Conservation (phyloP, 2,329 filamentous ascomycete species). For the Stemphylium vesicarium region DNA sequence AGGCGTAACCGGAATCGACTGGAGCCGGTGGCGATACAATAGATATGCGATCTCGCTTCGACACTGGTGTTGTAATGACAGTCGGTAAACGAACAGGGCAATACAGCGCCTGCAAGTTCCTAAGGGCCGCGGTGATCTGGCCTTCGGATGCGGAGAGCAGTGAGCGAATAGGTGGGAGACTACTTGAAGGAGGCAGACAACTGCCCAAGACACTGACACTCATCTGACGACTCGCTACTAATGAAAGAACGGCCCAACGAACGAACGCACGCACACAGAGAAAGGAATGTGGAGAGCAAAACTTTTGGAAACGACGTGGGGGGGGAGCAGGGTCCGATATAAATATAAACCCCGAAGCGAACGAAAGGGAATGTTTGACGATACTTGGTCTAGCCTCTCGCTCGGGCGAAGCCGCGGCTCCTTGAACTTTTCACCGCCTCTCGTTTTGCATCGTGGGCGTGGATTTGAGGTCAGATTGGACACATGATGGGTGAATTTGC, state of each 20-base stretch:
- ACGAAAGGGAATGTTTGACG: slow-evolving; percentile 22
- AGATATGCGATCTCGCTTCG: slow-evolving; percentile 19
- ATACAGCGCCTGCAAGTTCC: slow-evolving; percentile 39
- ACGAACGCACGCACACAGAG: slow-evolving; percentile 1
- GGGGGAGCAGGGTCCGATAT: slow-evolving; percentile 22
- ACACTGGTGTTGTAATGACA: slow-evolving; percentile 18
- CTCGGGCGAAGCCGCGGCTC: slow-evolving; percentile 32
- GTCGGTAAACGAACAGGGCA: slow-evolving; percentile 43
- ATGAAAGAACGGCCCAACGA: background rate
- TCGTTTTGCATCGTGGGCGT: slow-evolving; percentile 32
- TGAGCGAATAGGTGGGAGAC: slow-evolving; percentile 35
- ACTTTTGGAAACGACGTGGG: slow-evolving; percentile 24
- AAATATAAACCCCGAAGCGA: slow-evolving; percentile 9
- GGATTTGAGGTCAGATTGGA: slow-evolving; percentile 3
- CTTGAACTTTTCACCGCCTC: slow-evolving; percentile 43
- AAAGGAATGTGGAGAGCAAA: slow-evolving; percentile 15
- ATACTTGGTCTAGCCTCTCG: slow-evolving; percentile 35
- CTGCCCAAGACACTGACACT: slow-evolving; percentile 27
- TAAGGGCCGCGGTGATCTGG: slow-evolving; percentile 31
- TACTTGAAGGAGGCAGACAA: slow-evolving; percentile 45
- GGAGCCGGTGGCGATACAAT: slow-evolving; percentile 27
- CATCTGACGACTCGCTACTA: slow-evolving; percentile 30
- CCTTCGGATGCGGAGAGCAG: slow-evolving; percentile 30
- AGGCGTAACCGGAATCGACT: slow-evolving; percentile 46
- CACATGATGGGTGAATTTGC: background rate